Evolutionary conservation across 441 rosid species (phyloP).

Genomic region (Gossypium trilobum): DNA sequence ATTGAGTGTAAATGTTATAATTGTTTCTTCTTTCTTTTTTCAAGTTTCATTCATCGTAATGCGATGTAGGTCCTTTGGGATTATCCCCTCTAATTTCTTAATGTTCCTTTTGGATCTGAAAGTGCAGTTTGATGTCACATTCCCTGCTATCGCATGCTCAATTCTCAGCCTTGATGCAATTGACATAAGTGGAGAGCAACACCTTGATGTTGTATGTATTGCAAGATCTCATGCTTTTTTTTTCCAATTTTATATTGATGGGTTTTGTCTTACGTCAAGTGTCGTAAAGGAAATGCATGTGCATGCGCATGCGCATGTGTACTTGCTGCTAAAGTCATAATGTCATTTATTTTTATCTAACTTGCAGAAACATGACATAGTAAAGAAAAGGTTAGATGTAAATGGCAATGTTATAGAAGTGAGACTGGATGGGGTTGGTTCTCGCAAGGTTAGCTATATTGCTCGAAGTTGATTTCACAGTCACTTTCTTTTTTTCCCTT

Average conservation of each 20-base stretch:
- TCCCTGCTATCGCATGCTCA: slow-evolving; percentile 88
- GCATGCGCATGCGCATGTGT: background rate
- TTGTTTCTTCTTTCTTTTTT: background rate
- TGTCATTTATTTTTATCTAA: background rate
- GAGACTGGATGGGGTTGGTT: slow-evolving; percentile 77
- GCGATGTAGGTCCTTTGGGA: background rate
- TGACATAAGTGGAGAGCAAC: slow-evolving; percentile 93
- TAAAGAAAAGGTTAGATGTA: slow-evolving; percentile 70
- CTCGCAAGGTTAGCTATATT: slow-evolving; percentile 56
- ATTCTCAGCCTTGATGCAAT: slow-evolving; percentile 88
- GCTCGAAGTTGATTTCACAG: slow-evolving; percentile 8
- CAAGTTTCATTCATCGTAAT: background rate
- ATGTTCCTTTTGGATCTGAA: slow-evolving; percentile 14
- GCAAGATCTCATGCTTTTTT: background rate
- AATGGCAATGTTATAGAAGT: slow-evolving; percentile 70
- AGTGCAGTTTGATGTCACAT: slow-evolving; percentile 84
- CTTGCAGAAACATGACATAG: slow-evolving; percentile 76
- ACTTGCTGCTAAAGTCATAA: background rate
- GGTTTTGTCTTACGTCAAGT: background rate
- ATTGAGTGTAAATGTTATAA: background rate
- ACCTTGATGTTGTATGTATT: slow-evolving; percentile 76
- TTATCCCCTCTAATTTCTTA: background rate
- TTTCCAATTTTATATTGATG: background rate
- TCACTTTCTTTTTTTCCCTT: background rate
- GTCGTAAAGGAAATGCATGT: background rate